phyloP scores from a whole-genome alignment of 2,329 filamentous ascomycete genomes.

The Diplodia mutila region DNA sequence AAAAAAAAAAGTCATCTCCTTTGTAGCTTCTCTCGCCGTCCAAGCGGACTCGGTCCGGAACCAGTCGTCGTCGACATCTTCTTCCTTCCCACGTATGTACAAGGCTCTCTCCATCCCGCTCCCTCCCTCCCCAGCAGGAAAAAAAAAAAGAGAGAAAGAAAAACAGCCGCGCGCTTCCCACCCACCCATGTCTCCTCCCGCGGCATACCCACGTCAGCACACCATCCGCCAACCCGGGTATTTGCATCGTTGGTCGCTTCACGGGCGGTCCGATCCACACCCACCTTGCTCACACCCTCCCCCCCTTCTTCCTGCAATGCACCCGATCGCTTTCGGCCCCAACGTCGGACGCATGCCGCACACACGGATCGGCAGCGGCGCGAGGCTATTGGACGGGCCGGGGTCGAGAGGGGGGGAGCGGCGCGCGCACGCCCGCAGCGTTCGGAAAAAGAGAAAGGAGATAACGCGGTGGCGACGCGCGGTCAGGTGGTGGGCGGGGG shows the following conservation, averaged over 20 bases:
- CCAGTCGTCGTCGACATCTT: background rate
- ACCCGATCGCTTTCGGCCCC: background rate
- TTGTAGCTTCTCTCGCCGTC: background rate
- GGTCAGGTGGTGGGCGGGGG: background rate
- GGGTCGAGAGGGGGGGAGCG: no score
- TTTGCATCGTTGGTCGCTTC: no score
- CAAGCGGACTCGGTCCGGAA: background rate
- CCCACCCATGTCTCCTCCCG: background rate
- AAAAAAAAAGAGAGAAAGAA: no score
- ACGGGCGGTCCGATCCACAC: no score
- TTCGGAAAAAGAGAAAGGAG: no score
- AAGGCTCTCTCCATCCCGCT: background rate
- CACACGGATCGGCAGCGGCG: background rate
- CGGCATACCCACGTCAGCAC: no score
- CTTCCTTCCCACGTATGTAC: no score
- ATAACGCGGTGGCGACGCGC: background rate
- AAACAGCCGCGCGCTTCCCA: background rate
- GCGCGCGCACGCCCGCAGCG: no score
- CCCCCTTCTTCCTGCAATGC: background rate
- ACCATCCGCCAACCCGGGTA: no score
- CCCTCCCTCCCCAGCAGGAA: background rate
- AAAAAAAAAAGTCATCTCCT: background rate
- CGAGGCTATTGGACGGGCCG: background rate
- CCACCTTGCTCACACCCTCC: background rate
- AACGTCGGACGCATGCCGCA: background rate